Evolutionary conservation across 140 eudicot species (phyloP), one percentile per base, ranked within the genome.

Genomic region (Flaveria floridana): DNA sequence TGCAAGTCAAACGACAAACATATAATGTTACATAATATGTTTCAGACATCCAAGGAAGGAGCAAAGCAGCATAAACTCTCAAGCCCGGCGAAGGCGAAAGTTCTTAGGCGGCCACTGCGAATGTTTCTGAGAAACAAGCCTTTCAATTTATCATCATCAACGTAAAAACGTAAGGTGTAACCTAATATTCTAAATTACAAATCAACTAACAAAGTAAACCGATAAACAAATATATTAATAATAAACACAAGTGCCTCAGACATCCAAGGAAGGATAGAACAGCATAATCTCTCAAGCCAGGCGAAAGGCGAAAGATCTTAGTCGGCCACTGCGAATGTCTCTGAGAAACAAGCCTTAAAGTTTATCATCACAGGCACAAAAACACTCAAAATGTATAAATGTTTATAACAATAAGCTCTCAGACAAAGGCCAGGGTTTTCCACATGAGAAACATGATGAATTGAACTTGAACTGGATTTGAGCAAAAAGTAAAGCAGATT

Each of bases 21-120:
- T 0, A 28, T 2, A 28, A 28, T 0, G 37, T 28, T 28, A 28
- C 37, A 2, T 28, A 30, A 30, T 30, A 1, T 13, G 85, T 67
- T 72, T 84, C 87, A 84, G 82, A 84, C 85, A 82, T 85, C 89
- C 89, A 85, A 85, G 87, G 87, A 85, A 85, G 87, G 83, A 72
- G 6, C 1, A 18, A 70, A 30, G 71, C 89, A 82, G 85, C 89
- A 85, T 68, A 0, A 82, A 53, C 86, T 85, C 86, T 85, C 89
- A 82, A 85, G 84, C 86, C 86, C 72, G 85, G 86, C 89, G 85
- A 79, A 84, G 84, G 80, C 85, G 88, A 84, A 84, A 81, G 83
- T 62, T 81, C 79, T 81, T 76, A 76, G 85, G 56, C 86, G 84
- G 88, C 88, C 85, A 84, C 88, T 84, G 88, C 86, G 80, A 85